Conservation (phyloP, 202 grass and related monocot species). For the Setaria viridis region DNA sequence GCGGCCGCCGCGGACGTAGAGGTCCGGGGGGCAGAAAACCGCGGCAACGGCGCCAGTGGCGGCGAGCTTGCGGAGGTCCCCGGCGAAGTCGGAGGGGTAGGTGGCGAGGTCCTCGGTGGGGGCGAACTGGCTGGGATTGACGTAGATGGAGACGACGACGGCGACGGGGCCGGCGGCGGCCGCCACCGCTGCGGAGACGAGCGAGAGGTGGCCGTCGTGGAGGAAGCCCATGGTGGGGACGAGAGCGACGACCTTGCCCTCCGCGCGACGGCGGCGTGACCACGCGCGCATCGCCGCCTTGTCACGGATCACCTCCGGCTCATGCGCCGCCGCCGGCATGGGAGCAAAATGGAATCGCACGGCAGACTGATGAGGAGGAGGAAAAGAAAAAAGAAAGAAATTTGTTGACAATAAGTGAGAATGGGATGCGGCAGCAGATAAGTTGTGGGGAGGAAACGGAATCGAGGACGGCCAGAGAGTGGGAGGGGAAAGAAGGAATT, state of each 20-base stretch:
- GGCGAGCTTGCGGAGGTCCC: constrained; percentile 76
- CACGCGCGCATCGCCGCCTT: constrained; percentile 66
- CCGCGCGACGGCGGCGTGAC: constrained; percentile 56
- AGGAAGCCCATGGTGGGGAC: constrained; percentile 96
- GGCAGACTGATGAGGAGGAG: neutral
- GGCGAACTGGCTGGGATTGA: constrained; percentile 88
- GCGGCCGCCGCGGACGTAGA: constrained; percentile 57
- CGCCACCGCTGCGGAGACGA: constrained; percentile 50
- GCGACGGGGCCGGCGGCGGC: constrained; percentile 50
- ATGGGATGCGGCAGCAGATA: neutral
- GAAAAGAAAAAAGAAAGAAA: neutral
- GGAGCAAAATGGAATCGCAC: neutral
- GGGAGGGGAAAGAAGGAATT: constrained; percentile 7
- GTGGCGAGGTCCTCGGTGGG: constrained; percentile 76
- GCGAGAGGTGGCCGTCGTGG: constrained; percentile 87
- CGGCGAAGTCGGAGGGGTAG: constrained; percentile 78
- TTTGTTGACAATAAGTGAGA: neutral
- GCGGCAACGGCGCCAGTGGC: constrained; percentile 59
- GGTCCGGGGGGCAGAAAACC: constrained; percentile 68
- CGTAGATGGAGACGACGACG: constrained; percentile 83
- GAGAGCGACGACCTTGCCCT: constrained; percentile 63
- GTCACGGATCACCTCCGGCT: constrained; percentile 76
- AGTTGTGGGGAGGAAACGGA: neutral
- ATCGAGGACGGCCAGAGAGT: neutral
- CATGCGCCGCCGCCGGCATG: constrained; percentile 20